Evolutionary conservation across 108 stramenopile genomes (phyloP), one percentile per base, ranked within the genome.

Genomic region (Fragilaria crotonensis): DNA sequence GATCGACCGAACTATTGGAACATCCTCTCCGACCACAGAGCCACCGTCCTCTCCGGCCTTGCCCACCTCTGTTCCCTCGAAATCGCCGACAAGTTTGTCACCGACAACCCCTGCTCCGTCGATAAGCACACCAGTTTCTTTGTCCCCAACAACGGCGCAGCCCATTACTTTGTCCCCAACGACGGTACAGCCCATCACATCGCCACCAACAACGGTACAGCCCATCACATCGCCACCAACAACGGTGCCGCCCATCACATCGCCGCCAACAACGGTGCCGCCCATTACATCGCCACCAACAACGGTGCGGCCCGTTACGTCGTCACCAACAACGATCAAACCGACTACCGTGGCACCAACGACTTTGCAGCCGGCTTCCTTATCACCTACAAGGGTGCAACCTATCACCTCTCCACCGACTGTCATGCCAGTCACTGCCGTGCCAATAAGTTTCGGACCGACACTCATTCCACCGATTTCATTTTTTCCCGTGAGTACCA

Each of bases 1-100:
- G 31, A 68, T 75, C 18, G 64, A 65, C 25, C 51, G 50, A 31
- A 31, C 66, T 21, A 19, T 63, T 28, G 27, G 25, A 3, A 62
- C 49, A 41, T 18, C 4, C 2, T 9, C 21, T 44, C 33, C 62
- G 5, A 53, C 52, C 9, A 9, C 31, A 4, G 4, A 9, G 29
- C 62, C 62, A 36, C 14, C 51, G 0, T 2, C 11, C 18, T 52
- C 4, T 25, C 51, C 51, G 18, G 26, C 51, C 19, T 19, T 11
- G 19, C 5, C 19, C 5, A 21, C 20, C 5, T 5, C 48, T 7
- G 5, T 19, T 5, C 48, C 48, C 9, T 5, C 20, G 19, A n/a
- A 5, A 19, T 19, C 19, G 19, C 14, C 20, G 48, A 49, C 5
- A 11, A 49, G 20, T 17, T n/a, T 49, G 9, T 41, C 36, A 41